A percentile compares a stretch with the other conserved stretches of the same genome.
Evolutionary conservation across 257 asterid genomes (phyloP).

Genomic region (Gentiana macrophylla): DNA sequence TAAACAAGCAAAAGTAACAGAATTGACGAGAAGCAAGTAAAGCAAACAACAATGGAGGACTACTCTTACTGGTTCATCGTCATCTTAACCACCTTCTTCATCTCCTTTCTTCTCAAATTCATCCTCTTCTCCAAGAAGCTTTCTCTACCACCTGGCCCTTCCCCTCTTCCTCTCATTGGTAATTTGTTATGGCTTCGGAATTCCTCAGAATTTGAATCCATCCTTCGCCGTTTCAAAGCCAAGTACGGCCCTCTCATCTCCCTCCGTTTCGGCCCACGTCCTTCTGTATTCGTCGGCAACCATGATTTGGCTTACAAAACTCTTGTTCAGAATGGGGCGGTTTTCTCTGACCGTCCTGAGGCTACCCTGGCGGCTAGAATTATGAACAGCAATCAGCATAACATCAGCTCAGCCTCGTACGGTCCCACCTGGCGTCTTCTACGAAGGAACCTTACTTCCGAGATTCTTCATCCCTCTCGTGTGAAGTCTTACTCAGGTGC

Average conservation of each 20-base stretch:
- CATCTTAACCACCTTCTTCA: constrained; percentile 27
- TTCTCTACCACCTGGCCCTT: constrained; percentile 22
- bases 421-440: constrained; percentile 37
- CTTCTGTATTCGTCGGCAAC: constrained; percentile 17
- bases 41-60: too few relatives aligned
- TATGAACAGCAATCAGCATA: constrained; percentile 16
- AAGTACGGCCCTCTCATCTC: constrained; percentile 22
- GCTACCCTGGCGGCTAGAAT: constrained; percentile 9
- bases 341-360: constrained; percentile 30
- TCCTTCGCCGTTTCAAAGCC: constrained; percentile 12
- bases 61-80: constrained; percentile 1
- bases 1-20: too few relatives aligned
- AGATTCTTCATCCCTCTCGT: constrained; percentile 26
- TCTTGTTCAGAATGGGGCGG: constrained; percentile 24
- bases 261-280: constrained; percentile 13
- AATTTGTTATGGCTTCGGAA: constrained; percentile 14
- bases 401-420: constrained; percentile 20
- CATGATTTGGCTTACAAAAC: constrained; percentile 25
- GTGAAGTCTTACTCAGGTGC: constrained; percentile 19
- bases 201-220: constrained; percentile 12
- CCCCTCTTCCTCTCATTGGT: constrained; percentile 12
- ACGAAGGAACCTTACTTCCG: constrained; percentile 26
- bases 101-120: constrained; percentile 28
- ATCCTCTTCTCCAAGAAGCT: not conserved
- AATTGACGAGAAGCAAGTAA: too few relatives aligned